Evolutionary conservation across 345 rosid species (phyloP).

Genomic region (Ricinus communis): DNA sequence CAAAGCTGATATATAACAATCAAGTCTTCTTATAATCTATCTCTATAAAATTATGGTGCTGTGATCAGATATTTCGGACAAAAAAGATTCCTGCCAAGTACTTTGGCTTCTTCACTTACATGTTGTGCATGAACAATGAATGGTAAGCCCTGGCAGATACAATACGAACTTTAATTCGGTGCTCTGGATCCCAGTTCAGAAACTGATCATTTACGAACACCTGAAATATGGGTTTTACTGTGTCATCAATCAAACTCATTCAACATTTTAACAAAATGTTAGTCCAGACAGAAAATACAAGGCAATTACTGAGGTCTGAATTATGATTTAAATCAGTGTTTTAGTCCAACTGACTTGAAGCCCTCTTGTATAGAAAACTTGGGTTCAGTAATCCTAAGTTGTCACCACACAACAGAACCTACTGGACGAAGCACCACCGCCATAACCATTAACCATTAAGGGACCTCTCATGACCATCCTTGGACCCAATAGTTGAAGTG

Average conservation of each 20-base stretch:
- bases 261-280: neutral
- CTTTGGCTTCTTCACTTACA: conserved; percentile 51
- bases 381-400: neutral
- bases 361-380: neutral
- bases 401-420: neutral
- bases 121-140: conserved; percentile 98
- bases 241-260: neutral
- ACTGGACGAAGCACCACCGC: conserved; percentile 1
- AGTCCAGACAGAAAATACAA: too few relatives aligned
- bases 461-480: neutral
- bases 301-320: too few relatives aligned
- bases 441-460: neutral
- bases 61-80: neutral
- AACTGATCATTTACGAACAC: conserved; percentile 90
- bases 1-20: conserved; percentile 1
- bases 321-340: too few relatives aligned
- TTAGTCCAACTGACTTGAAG: neutral
- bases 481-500: conserved; percentile 9
- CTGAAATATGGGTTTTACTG: conserved; percentile 32
- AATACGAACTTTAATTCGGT: conserved; percentile 92
- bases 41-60: neutral
- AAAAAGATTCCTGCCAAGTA: neutral
- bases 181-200: conserved; percentile 88
- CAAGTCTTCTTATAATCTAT: neutral
- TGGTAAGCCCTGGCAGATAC: conserved; percentile 98